Percentiles rank a stretch among this genome's conserved stretches.
phyloP scores from a whole-genome alignment of 1,284 basidiomycete genomes.

The Ustilago shanxiensis region DNA sequence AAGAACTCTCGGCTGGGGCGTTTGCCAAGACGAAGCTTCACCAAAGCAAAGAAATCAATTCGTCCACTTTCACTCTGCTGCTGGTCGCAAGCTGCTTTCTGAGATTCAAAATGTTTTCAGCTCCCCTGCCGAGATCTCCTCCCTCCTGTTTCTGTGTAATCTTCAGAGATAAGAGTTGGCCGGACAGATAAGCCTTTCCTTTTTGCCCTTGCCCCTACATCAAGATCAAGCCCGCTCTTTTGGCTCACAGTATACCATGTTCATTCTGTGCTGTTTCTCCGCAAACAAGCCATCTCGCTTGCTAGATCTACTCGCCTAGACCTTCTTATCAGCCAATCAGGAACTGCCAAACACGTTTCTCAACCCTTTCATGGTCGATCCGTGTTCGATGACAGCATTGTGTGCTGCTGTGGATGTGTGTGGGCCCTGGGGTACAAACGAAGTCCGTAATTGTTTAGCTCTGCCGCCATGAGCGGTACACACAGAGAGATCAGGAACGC shows the following conservation, averaged over 20 bases:
- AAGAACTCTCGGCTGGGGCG: constrained; percentile 3
- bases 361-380: background rate
- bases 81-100: background rate
- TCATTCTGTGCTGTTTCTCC: background rate
- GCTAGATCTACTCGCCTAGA: background rate
- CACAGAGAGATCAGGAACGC: constrained; percentile 3
- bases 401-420: background rate
- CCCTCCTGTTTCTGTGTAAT: background rate
- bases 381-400: background rate
- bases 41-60: background rate
- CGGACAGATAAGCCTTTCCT: background rate
- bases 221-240: background rate
- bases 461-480: background rate
- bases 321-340: constrained; percentile 7
- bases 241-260: too few species aligned
- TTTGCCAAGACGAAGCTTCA: constrained; percentile 5
- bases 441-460: background rate
- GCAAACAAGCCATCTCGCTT: background rate
- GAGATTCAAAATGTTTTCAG: background rate
- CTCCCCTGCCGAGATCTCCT: background rate
- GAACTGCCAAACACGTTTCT: background rate
- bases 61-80: background rate
- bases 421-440: constrained; percentile 1
- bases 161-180: background rate
- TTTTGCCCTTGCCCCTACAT: background rate